Base-by-base conservation (phyloP, 371 early-diverging fungal species). In the Mortierella sp. region DNA sequence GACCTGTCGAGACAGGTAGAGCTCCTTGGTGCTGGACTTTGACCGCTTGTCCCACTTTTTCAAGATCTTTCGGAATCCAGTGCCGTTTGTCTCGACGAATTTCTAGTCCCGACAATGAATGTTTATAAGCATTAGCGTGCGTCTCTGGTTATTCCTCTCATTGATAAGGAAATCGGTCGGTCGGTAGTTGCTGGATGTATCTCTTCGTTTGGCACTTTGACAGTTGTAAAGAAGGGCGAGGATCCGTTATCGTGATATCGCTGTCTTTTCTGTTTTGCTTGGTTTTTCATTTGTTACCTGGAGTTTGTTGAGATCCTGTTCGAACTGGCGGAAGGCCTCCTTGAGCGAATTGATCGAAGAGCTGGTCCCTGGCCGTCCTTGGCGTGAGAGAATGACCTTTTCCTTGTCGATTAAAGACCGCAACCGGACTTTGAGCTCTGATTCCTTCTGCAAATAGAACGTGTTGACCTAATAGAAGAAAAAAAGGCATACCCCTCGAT, bases 31-130 rank as follows among this genome's bases (percentile, higher is more conserved):
- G 40, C 94, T 95, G 2, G 97, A 95, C 88, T 97, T 97, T n/a
- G 96, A 94, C 37, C 98, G 95, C 89, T 99, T 99, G 90, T 99
- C 99, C 97, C 97, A 99, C 87, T 99, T 99, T 82, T 99, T 99
- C 71, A 99, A 88, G 67, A 99, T 99, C 91, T 99, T 99, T 34
- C 97, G 89, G 82, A 99, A 98, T 2, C 98, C 99, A 40, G 97
- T 96, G 46, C 94, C 96, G 83, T 99, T 99, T 51, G 98, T 91
- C 88, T 98, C 97, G 55, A 98, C 98, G 87, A 96, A 99, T 93
- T 96, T 97, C 95, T 96, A 82, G 53, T 75, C 64, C 64, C 64
- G 64, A 64, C 64, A 64, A 37, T 64, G 64, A 64, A 40, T 64
- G 64, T 64, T 64, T 37, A 64, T 64, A 64, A 64, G 64, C 40